A percentile compares a stretch with the other conserved stretches of the same genome.
Evolutionary conservation across 1,139 yeast species (phyloP).

Genomic region (Martiniozyma asiatica): DNA sequence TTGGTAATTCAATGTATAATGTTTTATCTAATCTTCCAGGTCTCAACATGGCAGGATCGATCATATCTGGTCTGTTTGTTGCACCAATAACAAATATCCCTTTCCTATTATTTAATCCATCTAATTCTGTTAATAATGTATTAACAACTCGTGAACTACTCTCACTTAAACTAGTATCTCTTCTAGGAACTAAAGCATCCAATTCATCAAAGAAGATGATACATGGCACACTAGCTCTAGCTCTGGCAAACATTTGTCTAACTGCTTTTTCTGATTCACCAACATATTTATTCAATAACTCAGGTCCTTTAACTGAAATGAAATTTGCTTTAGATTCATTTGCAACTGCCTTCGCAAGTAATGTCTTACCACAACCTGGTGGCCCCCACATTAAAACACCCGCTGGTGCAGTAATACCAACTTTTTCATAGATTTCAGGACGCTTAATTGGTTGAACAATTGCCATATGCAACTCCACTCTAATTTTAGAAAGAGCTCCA

Average conservation of each 20-base stretch:
- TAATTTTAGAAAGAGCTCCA: slow-evolving; percentile 71
- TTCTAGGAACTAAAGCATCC: slow-evolving; percentile 89
- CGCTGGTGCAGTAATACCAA: slow-evolving; percentile 93
- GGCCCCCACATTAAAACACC: slow-evolving; percentile 99
- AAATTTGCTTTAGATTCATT: slow-evolving; percentile 94
- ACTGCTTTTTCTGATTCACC: slow-evolving; percentile 96
- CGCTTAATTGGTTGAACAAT: slow-evolving; percentile 92
- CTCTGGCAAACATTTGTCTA: slow-evolving; percentile 87
- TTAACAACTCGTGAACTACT: slow-evolving; percentile 91
- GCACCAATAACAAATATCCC: slow-evolving; percentile 96
- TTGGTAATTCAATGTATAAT: slow-evolving; percentile 80
- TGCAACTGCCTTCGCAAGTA: slow-evolving; percentile 94
- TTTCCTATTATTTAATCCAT: slow-evolving; percentile 83
- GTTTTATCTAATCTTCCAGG: slow-evolving; percentile 96
- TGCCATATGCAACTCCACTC: slow-evolving; percentile 92
- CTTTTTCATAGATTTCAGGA: slow-evolving; percentile 81
- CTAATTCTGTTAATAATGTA: slow-evolving; percentile 84
- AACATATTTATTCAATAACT: slow-evolving; percentile 82
- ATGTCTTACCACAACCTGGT: slow-evolving; percentile 97
- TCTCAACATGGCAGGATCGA: slow-evolving; percentile 95
- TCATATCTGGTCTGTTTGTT: slow-evolving; percentile 95
- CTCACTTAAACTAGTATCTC: slow-evolving; percentile 81
- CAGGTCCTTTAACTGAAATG: slow-evolving; percentile 93
- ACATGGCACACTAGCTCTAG: slow-evolving; percentile 91
- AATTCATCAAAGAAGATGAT: slow-evolving; percentile 92